phyloP scores from a whole-genome alignment of 768 basidiomycete genomes.

The Lactarius tabidus region DNA sequence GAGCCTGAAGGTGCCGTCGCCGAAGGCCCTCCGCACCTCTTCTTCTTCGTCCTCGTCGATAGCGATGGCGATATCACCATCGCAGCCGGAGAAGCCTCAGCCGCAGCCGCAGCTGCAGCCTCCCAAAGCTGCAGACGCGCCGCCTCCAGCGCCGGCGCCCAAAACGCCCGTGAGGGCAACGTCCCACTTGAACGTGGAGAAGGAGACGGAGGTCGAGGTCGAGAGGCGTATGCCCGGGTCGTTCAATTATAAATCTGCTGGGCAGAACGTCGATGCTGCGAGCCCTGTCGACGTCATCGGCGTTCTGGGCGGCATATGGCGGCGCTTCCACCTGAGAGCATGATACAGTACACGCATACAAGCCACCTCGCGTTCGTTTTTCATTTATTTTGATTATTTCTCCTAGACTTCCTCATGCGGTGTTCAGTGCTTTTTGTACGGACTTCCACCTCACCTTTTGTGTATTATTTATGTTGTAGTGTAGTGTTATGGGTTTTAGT shows the following conservation, averaged over 20 bases:
- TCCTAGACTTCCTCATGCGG: background rate
- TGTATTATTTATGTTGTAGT: background rate
- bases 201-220: background rate
- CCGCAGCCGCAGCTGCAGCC: background rate
- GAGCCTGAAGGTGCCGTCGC: background rate
- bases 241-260: constrained; percentile 1
- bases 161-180: background rate
- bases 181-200: background rate
- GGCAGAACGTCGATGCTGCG: background rate
- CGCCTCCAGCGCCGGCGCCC: no score
- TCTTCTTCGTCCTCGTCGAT: background rate
- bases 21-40: background rate
- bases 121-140: background rate
- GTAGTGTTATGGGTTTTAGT: background rate
- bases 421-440: no score
- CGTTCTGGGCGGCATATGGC: constrained; percentile 15
- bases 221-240: constrained; percentile 20
- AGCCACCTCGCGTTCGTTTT: no score
- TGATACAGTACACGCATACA: no score
- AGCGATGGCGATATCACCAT: no score
- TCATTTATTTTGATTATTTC: background rate
- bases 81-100: no score
- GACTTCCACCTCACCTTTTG: no score
- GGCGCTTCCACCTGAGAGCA: constrained; percentile 11
- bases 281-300: background rate